Conservation (phyloP, 2,329 filamentous ascomycete species). For the Bipolaris victoriae region DNA sequence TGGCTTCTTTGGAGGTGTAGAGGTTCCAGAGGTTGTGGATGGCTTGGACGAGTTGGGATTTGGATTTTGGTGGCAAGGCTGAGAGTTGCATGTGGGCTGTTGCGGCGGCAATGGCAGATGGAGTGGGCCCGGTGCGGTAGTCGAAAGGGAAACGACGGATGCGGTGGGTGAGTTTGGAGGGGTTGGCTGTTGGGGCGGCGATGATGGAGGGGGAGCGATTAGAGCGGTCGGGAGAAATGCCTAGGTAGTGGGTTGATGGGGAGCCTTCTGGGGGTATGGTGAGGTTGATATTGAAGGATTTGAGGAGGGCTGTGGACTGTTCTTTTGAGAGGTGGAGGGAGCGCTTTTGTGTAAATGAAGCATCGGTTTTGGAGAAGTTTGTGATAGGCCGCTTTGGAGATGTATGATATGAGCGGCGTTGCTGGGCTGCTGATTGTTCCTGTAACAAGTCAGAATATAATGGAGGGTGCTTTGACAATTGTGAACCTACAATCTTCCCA, state of each 20-base stretch:
- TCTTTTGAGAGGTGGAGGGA: slow-evolving; percentile 62
- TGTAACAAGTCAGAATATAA: slow-evolving; percentile 17
- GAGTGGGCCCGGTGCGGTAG: slow-evolving; percentile 57
- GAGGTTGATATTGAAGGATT: slow-evolving; percentile 57
- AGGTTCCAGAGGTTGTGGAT: slow-evolving; percentile 63
- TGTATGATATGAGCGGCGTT: slow-evolving; percentile 58
- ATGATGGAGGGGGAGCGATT: slow-evolving; percentile 68
- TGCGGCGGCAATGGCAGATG: slow-evolving; percentile 50
- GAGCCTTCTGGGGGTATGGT: slow-evolving; percentile 45
- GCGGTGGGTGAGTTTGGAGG: slow-evolving; percentile 51
- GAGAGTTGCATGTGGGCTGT: slow-evolving; percentile 62
- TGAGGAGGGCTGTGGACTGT: slow-evolving; percentile 63
- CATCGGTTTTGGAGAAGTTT: slow-evolving; percentile 4
- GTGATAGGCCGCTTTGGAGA: slow-evolving; percentile 24
- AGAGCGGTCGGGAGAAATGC: slow-evolving; percentile 69
- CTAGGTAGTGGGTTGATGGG: slow-evolving; percentile 58
- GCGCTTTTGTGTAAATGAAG: slow-evolving; percentile 51
- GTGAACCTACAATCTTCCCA: slow-evolving; percentile 45
- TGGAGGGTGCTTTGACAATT: background rate
- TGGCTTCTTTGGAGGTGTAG: slow-evolving; percentile 69
- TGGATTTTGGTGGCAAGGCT: slow-evolving; percentile 52
- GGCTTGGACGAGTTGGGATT: slow-evolving; percentile 56
- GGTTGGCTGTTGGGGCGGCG: slow-evolving; percentile 59
- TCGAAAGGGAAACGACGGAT: slow-evolving; percentile 66
- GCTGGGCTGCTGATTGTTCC: slow-evolving; percentile 49